Conservation (phyloP, 331 rosid species). For the Acacia pycnantha region DNA sequence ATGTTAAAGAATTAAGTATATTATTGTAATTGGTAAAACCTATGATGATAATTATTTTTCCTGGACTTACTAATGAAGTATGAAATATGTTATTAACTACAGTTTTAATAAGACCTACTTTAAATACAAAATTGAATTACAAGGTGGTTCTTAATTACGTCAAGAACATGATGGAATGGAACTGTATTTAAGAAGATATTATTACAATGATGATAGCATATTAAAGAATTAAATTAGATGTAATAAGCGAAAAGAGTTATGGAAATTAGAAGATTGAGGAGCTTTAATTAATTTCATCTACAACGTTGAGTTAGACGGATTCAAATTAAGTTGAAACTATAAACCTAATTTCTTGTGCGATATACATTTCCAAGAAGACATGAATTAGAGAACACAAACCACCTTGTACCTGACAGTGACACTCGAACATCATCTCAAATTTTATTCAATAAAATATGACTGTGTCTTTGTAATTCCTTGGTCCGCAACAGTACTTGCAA, state of each 20-base stretch:
- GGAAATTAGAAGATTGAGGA: not conserved
- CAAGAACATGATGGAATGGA: no score
- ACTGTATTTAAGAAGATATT: no score
- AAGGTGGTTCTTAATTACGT: no score
- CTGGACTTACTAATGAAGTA: no score
- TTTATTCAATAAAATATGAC: not conserved
- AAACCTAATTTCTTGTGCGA: not conserved
- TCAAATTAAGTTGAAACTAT: slow-evolving; percentile 15
- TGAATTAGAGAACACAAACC: not conserved
- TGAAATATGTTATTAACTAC: no score
- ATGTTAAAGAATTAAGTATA: not conserved
- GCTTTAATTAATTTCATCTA: not conserved
- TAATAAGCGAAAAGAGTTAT: not conserved
- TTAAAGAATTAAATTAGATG: no score
- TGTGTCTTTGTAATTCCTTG: not conserved
- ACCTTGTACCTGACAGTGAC: slow-evolving; percentile 18
- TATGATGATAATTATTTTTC: no score
- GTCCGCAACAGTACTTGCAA: not conserved
- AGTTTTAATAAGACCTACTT: no score
- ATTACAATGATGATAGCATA: no score
- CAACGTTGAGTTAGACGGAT: not conserved
- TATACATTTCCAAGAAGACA: not conserved
- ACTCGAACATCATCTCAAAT: not conserved
- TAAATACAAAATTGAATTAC: no score
- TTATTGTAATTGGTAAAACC: no score